Evolutionary conservation across 2,329 filamentous ascomycete genomes (phyloP), one percentile per base, ranked within the genome.

Genomic region (Clonostachys chloroleuca): DNA sequence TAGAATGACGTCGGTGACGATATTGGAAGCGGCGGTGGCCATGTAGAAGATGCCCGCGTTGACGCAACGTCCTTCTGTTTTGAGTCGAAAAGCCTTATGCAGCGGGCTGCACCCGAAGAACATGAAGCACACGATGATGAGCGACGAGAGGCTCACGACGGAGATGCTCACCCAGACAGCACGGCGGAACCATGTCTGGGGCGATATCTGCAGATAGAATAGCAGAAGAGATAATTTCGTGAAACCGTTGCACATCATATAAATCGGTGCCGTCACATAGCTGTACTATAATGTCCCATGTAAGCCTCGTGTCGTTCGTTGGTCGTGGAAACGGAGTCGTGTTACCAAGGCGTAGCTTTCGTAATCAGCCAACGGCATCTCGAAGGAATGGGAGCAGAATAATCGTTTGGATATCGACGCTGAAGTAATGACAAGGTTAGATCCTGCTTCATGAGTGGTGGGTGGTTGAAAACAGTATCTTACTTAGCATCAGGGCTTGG

Each of bases 11-110:
- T 77, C 72, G 5, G 72, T 74, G 12, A 69, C 41, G 44, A 76
- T 72, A 49, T 75, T 75, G 16, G 72, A 59, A 4, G 66, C 69
- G 0, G 73, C 72, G 30, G 74, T 74, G 20, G 68, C 64, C 34
- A 77, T 68, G 57, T 77, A 77, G 40, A 77, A 64, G 5, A 68
- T 60, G 12, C 70, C 66, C 14, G 69, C 65, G 43, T 72, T 58
- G 30, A 77, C 61, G 46, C 74, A 77, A 53, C 47, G 69, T 36
- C 44, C 49, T 14, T 42, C 61, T 7, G 56, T 43, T 42, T 39
- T 48, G 35, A 50, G 48, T 35, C 61, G 49, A 34, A 49, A 61
- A 4, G 55, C 54, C 14, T 54, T 56, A 5, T 48, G 51, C 9
- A 52, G 49, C 2, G 59, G 59, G 14, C 39, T 51, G 46, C 58